These are phyloP conservation scores for Digitaria exilis DNA, from an alignment of 202 grass and related monocot genomes.

Conservation along the genomic window DNA sequence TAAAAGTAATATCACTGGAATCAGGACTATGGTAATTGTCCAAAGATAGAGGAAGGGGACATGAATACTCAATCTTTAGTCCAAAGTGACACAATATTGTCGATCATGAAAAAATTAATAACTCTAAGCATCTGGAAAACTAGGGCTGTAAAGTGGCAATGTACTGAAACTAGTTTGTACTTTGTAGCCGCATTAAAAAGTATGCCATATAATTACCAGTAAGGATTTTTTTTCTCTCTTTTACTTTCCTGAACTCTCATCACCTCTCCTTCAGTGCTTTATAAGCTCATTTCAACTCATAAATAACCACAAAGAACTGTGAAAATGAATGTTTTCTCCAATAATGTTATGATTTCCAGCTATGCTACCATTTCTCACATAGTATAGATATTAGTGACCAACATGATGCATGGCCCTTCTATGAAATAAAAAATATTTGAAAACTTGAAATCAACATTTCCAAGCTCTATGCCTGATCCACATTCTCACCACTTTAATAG, in stretches of 20 bases:
- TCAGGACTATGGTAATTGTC: not conserved
- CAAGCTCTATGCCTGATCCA: not conserved
- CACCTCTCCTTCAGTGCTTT: not conserved
- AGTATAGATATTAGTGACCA: not conserved
- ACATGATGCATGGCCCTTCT: not conserved
- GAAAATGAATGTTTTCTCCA: not conserved
- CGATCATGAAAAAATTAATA: not conserved
- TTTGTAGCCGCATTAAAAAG: not conserved
- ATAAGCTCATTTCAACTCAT: not conserved
- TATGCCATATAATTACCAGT: not conserved
- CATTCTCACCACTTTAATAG: not conserved
- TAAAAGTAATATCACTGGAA: not conserved
- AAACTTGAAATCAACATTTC: not conserved
- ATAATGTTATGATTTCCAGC: not conserved
- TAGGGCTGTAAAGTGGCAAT: not conserved
- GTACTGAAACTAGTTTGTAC: conserved; percentile 8
- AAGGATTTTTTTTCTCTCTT: not conserved
- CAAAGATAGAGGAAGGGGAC: not conserved
- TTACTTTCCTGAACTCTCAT: not conserved
- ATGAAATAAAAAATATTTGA: conserved; percentile 3
- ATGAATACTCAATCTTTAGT: not conserved
- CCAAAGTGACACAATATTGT: not conserved
- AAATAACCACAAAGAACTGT: not conserved
- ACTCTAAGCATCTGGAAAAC: not conserved
- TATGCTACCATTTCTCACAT: not conserved